These are phyloP conservation scores for Bipolaris cookei DNA, from an alignment of 2,329 filamentous ascomycete species.

Conservation along the genomic window DNA sequence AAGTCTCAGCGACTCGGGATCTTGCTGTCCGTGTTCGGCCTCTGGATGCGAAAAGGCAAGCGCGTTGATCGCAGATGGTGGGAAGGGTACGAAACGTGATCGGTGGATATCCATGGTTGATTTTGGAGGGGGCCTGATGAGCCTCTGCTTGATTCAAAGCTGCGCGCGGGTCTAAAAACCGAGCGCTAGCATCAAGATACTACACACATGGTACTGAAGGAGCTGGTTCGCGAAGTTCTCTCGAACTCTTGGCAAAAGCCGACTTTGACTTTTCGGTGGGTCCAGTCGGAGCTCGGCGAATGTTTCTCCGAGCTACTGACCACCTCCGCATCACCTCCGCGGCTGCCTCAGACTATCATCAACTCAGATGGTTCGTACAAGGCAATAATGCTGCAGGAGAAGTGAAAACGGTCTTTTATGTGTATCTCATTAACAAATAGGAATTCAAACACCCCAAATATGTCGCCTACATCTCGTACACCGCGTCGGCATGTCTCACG, in stretches of 20 bases:
- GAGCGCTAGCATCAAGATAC: slow-evolving; percentile 26
- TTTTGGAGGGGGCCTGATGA: neutral
- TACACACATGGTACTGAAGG: slow-evolving; percentile 13
- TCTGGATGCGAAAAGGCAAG: slow-evolving; percentile 84
- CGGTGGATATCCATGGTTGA: slow-evolving; percentile 88
- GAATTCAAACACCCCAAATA: neutral
- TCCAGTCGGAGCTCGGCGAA: slow-evolving; percentile 13
- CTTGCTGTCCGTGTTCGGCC: slow-evolving; percentile 46
- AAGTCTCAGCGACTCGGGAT: slow-evolving; percentile 70
- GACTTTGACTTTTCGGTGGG: slow-evolving; percentile 27
- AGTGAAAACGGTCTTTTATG: too few relatives aligned
- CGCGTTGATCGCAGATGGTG: slow-evolving; percentile 89
- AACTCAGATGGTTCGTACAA: neutral
- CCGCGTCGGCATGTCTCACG: neutral
- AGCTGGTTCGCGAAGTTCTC: slow-evolving; percentile 17
- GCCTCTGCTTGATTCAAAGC: neutral
- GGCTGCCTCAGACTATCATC: neutral
- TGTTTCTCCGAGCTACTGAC: slow-evolving; percentile 16
- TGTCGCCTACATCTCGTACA: neutral
- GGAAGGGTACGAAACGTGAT: slow-evolving; percentile 93
- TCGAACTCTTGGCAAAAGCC: slow-evolving; percentile 25
- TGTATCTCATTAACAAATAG: neutral
- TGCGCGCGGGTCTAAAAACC: slow-evolving; percentile 20
- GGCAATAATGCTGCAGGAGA: neutral
- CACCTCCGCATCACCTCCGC: slow-evolving; percentile 17